Evolutionary conservation across 78 protist species (phyloP), one percentile per base, ranked within the genome.

Genomic region (Polysphondylium violaceum): DNA sequence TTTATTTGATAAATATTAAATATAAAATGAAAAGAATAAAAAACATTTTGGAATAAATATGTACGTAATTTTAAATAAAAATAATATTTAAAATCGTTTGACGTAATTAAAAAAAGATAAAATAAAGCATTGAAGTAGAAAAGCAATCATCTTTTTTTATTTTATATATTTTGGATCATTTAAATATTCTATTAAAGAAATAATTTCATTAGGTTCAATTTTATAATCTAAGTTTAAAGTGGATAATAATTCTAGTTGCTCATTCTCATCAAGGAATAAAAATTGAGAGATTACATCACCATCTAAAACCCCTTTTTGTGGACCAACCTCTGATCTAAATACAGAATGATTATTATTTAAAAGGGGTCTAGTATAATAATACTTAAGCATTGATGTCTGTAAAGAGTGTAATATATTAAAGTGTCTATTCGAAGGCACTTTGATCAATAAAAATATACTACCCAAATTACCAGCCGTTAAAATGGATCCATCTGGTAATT

Each of bases 271-370:
- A 33, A 71, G 50, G 50, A 21, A 71, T 71, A 83, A 38, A 44
- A 69, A 83, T 43, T 83, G 90, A 33, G 31, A 40, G 5, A 83
- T 1, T 47, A 83, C 29, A n/a, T 83, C 90, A 2, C 90, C 90
- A 41, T 83, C 90, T 17, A 83, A 59, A 12, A 68, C 16, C 29
- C 40, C 44, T n/a, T n/a, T 23, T 1, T 50, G 17, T 11, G 16
- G 40, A 29, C 60, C 27, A 17, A 69, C 8, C 25, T 69, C 90
- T 7, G 81, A 83, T 33, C 90, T 21, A 29, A 56, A 83, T 16
- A 38, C 31, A 7, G 9, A 33, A 35, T 83, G 90, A 31, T 83
- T 78, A 41, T 69, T 69, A 23, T 25, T 19, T 11, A 41, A 21
- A 8, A 83, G 3, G 16, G 90, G 78, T 11, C 25, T 40, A 12